Evolutionary conservation across 164 flowering plant species (phyloP).

Genomic region (Stephania cephalantha): DNA sequence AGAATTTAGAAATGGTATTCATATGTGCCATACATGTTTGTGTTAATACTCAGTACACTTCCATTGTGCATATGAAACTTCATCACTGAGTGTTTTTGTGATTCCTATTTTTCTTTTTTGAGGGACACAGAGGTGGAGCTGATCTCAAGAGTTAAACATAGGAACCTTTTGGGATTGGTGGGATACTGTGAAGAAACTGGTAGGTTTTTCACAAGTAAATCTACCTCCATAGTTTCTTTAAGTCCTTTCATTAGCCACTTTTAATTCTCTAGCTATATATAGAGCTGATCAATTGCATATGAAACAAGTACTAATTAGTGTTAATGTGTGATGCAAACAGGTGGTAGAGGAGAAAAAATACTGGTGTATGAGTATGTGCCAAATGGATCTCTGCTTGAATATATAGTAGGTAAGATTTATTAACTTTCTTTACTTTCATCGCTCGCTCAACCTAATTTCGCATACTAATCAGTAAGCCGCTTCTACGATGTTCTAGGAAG

Average conservation of each 20-base stretch:
- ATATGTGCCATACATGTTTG: not conserved
- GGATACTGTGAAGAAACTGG: constrained; percentile 65
- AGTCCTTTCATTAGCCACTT: too few species aligned
- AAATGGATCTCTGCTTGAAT: constrained; percentile 64
- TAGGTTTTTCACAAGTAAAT: constrained; percentile 7
- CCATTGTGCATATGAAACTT: not conserved
- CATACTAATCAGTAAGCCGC: not conserved
- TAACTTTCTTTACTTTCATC: not conserved
- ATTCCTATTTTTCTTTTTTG: not conserved
- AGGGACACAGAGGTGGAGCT: constrained; percentile 48
- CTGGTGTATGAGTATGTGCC: constrained; percentile 63
- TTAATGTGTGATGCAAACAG: constrained; percentile 19
- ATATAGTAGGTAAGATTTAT: constrained; percentile 40
- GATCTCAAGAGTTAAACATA: constrained; percentile 53
- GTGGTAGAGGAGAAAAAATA: constrained; percentile 28
- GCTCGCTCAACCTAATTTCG: not conserved
- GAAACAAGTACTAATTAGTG: not conserved
- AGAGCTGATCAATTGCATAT: too few species aligned
- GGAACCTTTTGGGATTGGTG: constrained; percentile 51
- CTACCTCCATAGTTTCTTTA: not conserved
- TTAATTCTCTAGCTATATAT: too few species aligned
- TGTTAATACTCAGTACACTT: not conserved
- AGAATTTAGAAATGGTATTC: constrained; percentile 61
- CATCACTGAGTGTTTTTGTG: not conserved
- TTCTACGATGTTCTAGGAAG: constrained; percentile 29